Percentiles rank a stretch among this genome's conserved stretches.
Conservation (phyloP, 306 rosid genomes). For the Sindora glabra region DNA sequence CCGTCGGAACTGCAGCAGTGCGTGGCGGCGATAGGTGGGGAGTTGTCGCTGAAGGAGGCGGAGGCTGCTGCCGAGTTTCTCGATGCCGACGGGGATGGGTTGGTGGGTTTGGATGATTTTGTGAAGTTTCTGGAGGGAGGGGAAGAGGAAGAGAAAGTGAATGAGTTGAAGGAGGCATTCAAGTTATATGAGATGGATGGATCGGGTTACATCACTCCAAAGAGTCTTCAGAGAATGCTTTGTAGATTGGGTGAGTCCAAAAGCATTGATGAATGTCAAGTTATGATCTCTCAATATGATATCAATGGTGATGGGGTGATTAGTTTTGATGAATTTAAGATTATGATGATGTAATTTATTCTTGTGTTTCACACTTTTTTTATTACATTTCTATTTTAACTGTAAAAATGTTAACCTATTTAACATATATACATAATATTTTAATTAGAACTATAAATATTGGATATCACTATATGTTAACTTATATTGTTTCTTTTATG, state of each 20-base stretch:
- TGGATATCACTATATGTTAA: too few relatives aligned
- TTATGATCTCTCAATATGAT: conserved; percentile 66
- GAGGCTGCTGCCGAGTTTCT: conserved; percentile 34
- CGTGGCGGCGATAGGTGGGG: conserved; percentile 40
- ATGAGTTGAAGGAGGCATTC: conserved; percentile 57
- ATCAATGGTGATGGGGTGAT: conserved; percentile 79
- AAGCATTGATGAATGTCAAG: conserved; percentile 43
- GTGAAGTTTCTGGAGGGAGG: conserved; percentile 64
- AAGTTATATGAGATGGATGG: conserved; percentile 78
- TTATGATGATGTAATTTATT: conserved; percentile 48
- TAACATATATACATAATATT: too few relatives aligned
- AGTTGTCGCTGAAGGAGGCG: conserved; percentile 32
- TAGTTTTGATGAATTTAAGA: conserved; percentile 68
- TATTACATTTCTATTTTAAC: too few relatives aligned
- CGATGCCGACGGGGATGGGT: conserved; percentile 57
- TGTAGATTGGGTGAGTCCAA: conserved; percentile 61
- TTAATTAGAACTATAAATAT: too few relatives aligned
- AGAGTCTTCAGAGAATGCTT: conserved; percentile 64
- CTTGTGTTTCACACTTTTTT: too few relatives aligned
- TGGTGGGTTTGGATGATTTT: conserved; percentile 58
- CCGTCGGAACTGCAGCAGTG: conserved; percentile 54
- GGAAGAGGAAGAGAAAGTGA: conserved; percentile 61
- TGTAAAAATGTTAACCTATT: too few relatives aligned
- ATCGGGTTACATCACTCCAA: conserved; percentile 60
- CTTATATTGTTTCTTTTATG: too few relatives aligned